Evolutionary conservation across 768 basidiomycete species (phyloP).

Genomic region (Tricholoma sp.): DNA sequence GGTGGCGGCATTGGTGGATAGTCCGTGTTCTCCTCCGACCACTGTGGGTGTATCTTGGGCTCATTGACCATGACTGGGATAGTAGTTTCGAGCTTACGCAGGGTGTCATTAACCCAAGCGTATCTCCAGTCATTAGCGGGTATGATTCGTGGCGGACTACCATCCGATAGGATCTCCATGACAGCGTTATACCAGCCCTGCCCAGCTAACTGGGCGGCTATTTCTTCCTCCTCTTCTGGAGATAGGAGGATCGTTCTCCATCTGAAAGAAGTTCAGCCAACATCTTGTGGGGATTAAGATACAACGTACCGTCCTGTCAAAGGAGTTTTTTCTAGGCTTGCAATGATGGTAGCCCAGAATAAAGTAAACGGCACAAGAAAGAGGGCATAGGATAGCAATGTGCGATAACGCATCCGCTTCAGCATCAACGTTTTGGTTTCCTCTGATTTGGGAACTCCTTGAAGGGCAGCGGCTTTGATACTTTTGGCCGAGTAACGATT

Average conservation of each 20-base stretch:
- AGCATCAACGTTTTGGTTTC: constrained; percentile 46
- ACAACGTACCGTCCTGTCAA: constrained; percentile 73
- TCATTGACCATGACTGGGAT: constrained; percentile 67
- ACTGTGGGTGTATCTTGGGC: constrained; percentile 46
- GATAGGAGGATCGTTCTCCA: constrained; percentile 87
- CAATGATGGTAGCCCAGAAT: constrained; percentile 65
- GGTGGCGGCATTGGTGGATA: constrained; percentile 72
- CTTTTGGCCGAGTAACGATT: constrained; percentile 46
- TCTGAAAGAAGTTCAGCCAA: constrained; percentile 32
- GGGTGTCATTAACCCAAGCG: constrained; percentile 75
- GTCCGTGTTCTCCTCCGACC: constrained; percentile 47
- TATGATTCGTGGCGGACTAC: constrained; percentile 59
- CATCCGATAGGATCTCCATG: constrained; percentile 64
- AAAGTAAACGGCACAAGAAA: constrained; percentile 56
- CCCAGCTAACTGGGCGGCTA: constrained; percentile 77
- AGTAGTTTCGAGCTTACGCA: constrained; percentile 70
- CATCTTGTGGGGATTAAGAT: background rate
- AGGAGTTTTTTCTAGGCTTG: constrained; percentile 73
- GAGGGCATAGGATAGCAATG: constrained; percentile 46
- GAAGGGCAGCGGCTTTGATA: constrained; percentile 46
- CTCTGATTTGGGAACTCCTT: constrained; percentile 46
- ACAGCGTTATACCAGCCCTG: constrained; percentile 86
- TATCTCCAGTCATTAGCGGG: constrained; percentile 85
- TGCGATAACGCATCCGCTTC: constrained; percentile 44
- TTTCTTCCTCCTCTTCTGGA: constrained; percentile 88